Percentiles rank a stretch among this genome's conserved stretches.
Evolutionary conservation across 2,329 filamentous ascomycete species (phyloP).

Genomic region (Dothideomycetes sp.): DNA sequence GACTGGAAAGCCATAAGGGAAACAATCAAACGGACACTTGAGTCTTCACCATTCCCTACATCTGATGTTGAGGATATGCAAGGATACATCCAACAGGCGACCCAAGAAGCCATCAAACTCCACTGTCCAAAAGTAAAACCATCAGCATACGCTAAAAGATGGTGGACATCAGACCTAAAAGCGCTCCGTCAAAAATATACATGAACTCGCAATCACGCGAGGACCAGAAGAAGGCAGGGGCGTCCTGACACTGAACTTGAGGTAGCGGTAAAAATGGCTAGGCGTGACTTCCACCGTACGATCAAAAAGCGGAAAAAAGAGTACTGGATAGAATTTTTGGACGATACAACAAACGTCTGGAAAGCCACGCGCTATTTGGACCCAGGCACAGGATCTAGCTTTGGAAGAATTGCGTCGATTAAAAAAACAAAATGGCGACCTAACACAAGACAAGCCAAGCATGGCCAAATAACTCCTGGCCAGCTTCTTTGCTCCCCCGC

Average conservation of each 20-base stretch:
- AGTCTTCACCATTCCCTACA: neutral
- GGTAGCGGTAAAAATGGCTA: slow-evolving; percentile 13
- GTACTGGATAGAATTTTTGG: slow-evolving; percentile 7
- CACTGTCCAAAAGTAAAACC: slow-evolving; percentile 21
- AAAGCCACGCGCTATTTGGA: slow-evolving; percentile 2
- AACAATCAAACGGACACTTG: neutral
- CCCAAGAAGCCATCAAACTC: slow-evolving; percentile 14
- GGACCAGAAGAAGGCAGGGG: neutral
- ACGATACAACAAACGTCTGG: slow-evolving; percentile 7
- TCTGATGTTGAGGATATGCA: slow-evolving; percentile 4
- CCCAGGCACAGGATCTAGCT: neutral
- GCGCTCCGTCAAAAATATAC: neutral
- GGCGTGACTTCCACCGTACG: slow-evolving; percentile 19
- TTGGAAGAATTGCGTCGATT: slow-evolving; percentile 7
- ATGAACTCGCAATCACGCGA: slow-evolving; percentile 1
- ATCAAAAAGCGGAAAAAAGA: slow-evolving; percentile 4
- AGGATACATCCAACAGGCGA: slow-evolving; percentile 6
- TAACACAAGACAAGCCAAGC: slow-evolving; percentile 8
- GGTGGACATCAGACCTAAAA: slow-evolving; percentile 19
- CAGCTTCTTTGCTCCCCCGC: slow-evolving; percentile 9
- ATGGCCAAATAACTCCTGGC: slow-evolving; percentile 5
- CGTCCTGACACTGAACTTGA: slow-evolving; percentile 2
- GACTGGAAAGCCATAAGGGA: slow-evolving; percentile 3
- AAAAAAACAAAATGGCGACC: neutral
- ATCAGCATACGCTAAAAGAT: slow-evolving; percentile 24